phyloP scores from a whole-genome alignment of 345 rosid genomes.

The Noccaea bulbosa region DNA sequence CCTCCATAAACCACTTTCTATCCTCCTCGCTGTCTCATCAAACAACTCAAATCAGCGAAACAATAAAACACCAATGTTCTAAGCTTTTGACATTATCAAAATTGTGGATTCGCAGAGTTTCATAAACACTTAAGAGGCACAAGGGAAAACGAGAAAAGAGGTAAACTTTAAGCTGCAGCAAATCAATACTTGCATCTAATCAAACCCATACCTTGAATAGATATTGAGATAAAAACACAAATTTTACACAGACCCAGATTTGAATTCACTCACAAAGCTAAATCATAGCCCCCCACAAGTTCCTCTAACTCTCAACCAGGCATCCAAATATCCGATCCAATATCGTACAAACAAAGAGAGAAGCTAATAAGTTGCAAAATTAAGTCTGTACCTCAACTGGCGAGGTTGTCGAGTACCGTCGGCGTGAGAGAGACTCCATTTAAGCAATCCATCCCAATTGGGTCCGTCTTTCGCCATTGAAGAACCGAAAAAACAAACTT shows the following conservation, averaged over 20 bases:
- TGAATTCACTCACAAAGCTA: neutral
- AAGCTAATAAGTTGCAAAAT: neutral
- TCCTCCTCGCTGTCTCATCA: constrained; percentile 78
- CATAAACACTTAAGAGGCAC: neutral
- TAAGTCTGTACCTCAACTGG: constrained; percentile 62
- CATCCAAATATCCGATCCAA: constrained; percentile 5
- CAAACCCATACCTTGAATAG: neutral
- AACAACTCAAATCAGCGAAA: constrained; percentile 28
- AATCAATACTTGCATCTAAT: neutral
- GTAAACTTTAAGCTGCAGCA: neutral
- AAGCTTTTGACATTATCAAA: neutral
- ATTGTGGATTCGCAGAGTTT: neutral
- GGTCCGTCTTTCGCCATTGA: constrained; percentile 90
- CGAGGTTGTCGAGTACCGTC: constrained; percentile 72
- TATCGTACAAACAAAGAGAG: neutral
- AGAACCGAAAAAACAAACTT: constrained; percentile 20
- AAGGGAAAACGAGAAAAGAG: constrained; percentile 4
- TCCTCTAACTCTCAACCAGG: constrained; percentile 10
- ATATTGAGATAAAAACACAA: neutral
- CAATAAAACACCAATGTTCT: neutral
- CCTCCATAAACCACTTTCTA: constrained; percentile 95
- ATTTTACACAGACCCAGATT: constrained; percentile 9
- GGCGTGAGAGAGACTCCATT: constrained; percentile 91
- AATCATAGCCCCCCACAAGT: neutral
- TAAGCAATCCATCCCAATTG: constrained; percentile 92